Percentiles rank a stretch among this genome's conserved stretches.
Evolutionary conservation across 2,329 filamentous ascomycete genomes (phyloP).

Genomic region (Nemania sp.): DNA sequence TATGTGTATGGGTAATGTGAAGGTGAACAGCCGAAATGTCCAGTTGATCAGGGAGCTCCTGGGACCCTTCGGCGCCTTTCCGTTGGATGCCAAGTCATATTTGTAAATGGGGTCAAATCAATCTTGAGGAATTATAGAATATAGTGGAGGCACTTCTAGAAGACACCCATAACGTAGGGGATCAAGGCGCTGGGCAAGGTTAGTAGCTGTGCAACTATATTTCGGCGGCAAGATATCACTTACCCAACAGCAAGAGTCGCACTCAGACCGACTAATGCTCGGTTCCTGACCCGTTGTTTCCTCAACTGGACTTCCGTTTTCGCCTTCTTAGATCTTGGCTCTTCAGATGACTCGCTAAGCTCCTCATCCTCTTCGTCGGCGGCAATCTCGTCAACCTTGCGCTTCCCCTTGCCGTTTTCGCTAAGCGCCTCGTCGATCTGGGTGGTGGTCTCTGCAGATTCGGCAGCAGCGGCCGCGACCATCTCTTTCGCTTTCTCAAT

Average conservation of each 20-base stretch:
- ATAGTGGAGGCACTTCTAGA: conserved; percentile 41
- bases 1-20: conserved; percentile 26
- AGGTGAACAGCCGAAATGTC: conserved; percentile 15
- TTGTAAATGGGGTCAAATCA: conserved; percentile 17
- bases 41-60: conserved; percentile 12
- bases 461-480: conserved; percentile 73
- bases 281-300: conserved; percentile 83
- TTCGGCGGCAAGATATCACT: conserved; percentile 48
- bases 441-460: conserved; percentile 48
- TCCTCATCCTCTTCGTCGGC: conserved; percentile 66
- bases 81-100: neutral
- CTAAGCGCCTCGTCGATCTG: conserved; percentile 40
- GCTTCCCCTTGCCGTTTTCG: conserved; percentile 63
- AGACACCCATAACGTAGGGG: conserved; percentile 57
- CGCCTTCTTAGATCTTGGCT: conserved; percentile 71
- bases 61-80: conserved; percentile 3
- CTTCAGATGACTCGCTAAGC: conserved; percentile 50
- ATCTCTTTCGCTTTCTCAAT: conserved; percentile 85
- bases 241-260: conserved; percentile 91
- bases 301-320: conserved; percentile 81
- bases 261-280: conserved; percentile 83
- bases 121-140: conserved; percentile 19
- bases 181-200: conserved; percentile 46
- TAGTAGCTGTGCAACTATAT: conserved; percentile 5
- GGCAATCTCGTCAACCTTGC: conserved; percentile 74